Percentiles rank a stretch among this genome's conserved stretches.
Evolutionary conservation across 805 yeast species (phyloP).

Genomic region (Teunomyces cretensis): DNA sequence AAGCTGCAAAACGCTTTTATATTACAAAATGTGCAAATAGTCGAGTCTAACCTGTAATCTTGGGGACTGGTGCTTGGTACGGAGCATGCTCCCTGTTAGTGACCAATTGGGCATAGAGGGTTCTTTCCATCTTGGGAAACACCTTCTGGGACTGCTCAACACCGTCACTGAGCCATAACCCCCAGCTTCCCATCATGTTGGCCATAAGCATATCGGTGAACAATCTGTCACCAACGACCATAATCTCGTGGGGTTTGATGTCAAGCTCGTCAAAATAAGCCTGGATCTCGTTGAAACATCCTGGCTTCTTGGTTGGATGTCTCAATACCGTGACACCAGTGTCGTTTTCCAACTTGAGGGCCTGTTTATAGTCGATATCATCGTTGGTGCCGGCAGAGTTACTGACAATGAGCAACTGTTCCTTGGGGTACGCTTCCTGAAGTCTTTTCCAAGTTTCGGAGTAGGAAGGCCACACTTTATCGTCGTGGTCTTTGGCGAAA

Average conservation of each 20-base stretch:
- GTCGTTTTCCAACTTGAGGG: slow-evolving; percentile 55
- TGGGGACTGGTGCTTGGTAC: slow-evolving; percentile 17
- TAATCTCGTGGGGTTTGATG: slow-evolving; percentile 62
- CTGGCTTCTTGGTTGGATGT: slow-evolving; percentile 79
- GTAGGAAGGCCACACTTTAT: slow-evolving; percentile 77
- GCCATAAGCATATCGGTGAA: slow-evolving; percentile 95
- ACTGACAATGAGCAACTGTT: slow-evolving; percentile 71
- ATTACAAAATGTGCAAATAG: not conserved
- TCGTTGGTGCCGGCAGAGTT: slow-evolving; percentile 92
- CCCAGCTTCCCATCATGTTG: slow-evolving; percentile 84
- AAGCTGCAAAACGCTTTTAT: not conserved
- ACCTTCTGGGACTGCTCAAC: slow-evolving; percentile 54
- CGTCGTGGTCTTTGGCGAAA: slow-evolving; percentile 80
- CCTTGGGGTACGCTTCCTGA: slow-evolving; percentile 57
- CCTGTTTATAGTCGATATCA: slow-evolving; percentile 61
- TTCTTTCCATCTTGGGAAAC: slow-evolving; percentile 56
- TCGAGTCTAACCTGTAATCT: not conserved
- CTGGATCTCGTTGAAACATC: slow-evolving; percentile 69
- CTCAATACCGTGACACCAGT: slow-evolving; percentile 71
- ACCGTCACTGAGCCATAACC: slow-evolving; percentile 82
- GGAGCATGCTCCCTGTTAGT: slow-evolving; percentile 15
- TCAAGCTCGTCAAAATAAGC: slow-evolving; percentile 53
- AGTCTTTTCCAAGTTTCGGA: slow-evolving; percentile 53
- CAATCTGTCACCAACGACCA: slow-evolving; percentile 86
- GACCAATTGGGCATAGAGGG: slow-evolving; percentile 19